Evolutionary conservation across 495 filamentous ascomycete species (phyloP).

Genomic region (Baudoinia panamericana): DNA sequence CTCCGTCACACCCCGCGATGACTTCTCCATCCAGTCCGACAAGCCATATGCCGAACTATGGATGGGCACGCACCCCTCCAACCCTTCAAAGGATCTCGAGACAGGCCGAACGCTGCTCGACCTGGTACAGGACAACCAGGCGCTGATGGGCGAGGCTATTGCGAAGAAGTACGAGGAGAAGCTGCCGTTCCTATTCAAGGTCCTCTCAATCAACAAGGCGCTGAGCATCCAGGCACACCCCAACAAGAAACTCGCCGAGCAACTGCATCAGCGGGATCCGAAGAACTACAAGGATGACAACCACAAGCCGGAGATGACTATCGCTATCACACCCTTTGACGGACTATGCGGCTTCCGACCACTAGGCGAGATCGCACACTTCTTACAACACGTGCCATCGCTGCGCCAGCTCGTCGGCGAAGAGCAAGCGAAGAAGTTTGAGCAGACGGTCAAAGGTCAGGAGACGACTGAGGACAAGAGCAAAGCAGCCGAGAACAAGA

Average conservation of each 20-base stretch:
- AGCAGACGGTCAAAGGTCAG: constrained; percentile 50
- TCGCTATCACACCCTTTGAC: constrained; percentile 91
- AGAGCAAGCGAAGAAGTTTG: constrained; percentile 51
- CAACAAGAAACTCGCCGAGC: constrained; percentile 91
- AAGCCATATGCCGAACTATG: constrained; percentile 53
- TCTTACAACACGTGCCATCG: constrained; percentile 58
- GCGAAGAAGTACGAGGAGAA: constrained; percentile 60
- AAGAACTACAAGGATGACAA: constrained; percentile 99
- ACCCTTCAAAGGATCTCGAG: constrained; percentile 76
- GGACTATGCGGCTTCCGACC: constrained; percentile 93
- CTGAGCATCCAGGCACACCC: constrained; percentile 95
- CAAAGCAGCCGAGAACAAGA: constrained; percentile 57
- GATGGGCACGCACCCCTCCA: constrained; percentile 97
- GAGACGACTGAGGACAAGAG: constrained; percentile 47
- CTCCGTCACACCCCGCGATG: constrained; percentile 22
- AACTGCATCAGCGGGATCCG: constrained; percentile 70
- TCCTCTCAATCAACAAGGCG: constrained; percentile 84
- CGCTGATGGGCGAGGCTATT: constrained; percentile 59
- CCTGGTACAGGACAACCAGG: constrained; percentile 75
- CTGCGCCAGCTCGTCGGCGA: constrained; percentile 68
- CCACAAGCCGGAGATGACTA: constrained; percentile 98
- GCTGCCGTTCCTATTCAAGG: constrained; percentile 94
- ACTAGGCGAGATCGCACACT: constrained; percentile 70
- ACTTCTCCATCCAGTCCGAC: constrained; percentile 28
- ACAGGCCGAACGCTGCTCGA: constrained; percentile 82